Conservation (phyloP, 2,329 filamentous ascomycete genomes). For the Botrytis elliptica region DNA sequence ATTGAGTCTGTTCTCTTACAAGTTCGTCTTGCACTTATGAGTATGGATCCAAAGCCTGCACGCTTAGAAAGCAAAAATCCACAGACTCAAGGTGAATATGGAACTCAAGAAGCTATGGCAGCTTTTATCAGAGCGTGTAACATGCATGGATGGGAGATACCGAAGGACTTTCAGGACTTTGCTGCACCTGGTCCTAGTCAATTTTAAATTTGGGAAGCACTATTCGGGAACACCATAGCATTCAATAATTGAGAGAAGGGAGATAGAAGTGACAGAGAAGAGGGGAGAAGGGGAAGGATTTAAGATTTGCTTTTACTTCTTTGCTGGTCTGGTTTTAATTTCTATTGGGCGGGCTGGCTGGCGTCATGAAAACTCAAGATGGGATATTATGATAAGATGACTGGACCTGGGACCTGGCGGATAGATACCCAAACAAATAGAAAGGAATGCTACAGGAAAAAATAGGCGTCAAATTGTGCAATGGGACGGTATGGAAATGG, state of each 20-base stretch:
- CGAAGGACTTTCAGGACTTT: conserved; percentile 53
- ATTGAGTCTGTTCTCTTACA: conserved; percentile 81
- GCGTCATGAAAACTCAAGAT: not conserved
- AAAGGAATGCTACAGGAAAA: not conserved
- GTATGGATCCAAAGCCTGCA: conserved; percentile 67
- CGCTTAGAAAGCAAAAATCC: conserved; percentile 50
- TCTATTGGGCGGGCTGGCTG: not conserved
- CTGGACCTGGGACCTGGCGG: not conserved
- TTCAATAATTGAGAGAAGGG: conserved; percentile 28
- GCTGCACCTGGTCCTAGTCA: not conserved
- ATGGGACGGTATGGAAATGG: not conserved
- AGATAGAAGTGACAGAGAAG: conserved; percentile 27
- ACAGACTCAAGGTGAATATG: conserved; percentile 53
- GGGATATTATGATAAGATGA: not conserved
- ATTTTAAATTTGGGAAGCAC: not conserved
- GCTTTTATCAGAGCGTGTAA: conserved; percentile 69
- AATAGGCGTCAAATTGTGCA: not conserved
- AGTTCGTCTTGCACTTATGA: conserved; percentile 73
- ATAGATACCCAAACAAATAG: not conserved
- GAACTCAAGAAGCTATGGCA: conserved; percentile 66
- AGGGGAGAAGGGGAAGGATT: not conserved
- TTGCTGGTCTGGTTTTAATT: not conserved
- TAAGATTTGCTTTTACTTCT: not conserved
- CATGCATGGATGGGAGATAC: conserved; percentile 71
- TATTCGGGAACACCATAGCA: not conserved